A percentile compares a stretch with the other conserved stretches of the same genome.
phyloP scores from a whole-genome alignment of 176 grass and related monocot species.

The Dendrocalamus sinicus region DNA sequence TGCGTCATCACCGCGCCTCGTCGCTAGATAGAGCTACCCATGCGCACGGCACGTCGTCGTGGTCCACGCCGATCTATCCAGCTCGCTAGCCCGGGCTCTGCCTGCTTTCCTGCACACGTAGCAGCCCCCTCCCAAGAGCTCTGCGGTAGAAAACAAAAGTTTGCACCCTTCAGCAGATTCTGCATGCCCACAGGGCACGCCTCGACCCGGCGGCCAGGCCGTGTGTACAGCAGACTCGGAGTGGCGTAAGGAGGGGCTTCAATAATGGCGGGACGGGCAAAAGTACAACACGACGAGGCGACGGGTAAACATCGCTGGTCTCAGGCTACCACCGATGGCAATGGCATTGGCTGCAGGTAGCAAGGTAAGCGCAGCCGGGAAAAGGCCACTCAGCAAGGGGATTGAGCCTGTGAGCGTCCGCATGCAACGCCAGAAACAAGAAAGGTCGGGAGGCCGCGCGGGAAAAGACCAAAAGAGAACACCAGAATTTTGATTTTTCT shows the following conservation, averaged over 20 bases:
- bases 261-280: slow-evolving; percentile 44
- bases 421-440: slow-evolving; percentile 3
- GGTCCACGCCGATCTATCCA: not conserved
- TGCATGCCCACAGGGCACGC: slow-evolving; percentile 28
- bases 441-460: not conserved
- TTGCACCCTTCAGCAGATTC: slow-evolving; percentile 39
- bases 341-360: not conserved
- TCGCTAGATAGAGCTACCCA: not conserved
- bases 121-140: not conserved
- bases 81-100: not conserved
- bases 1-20: not conserved
- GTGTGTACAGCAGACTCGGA: not conserved
- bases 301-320: slow-evolving; percentile 9
- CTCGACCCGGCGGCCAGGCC: not conserved
- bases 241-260: slow-evolving; percentile 25
- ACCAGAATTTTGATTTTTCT: not conserved
- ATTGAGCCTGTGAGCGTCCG: not conserved
- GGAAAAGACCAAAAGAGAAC: not conserved
- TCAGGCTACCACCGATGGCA: not conserved
- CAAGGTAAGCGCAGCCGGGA: not conserved
- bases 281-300: slow-evolving; percentile 37
- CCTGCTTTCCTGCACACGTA: too few species aligned
- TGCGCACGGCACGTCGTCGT: slow-evolving; percentile 1
- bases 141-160: slow-evolving; percentile 53
- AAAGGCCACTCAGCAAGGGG: not conserved